Conservation (phyloP, 768 basidiomycete genomes). For the Termitomyces sp. region DNA sequence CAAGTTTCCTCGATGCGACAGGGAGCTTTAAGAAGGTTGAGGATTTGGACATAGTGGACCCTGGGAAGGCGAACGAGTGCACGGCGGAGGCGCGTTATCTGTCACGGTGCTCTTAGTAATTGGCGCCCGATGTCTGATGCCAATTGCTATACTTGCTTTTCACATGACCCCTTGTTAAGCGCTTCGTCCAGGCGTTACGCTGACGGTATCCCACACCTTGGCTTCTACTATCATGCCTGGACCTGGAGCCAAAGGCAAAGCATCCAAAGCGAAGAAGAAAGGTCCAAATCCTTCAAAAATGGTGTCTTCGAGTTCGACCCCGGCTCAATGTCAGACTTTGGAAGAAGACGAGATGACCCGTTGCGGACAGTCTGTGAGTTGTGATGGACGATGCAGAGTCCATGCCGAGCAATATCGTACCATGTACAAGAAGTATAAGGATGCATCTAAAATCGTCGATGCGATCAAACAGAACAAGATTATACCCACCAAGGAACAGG, state of each 20-base stretch:
- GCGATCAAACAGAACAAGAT: neutral
- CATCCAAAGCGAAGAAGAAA: neutral
- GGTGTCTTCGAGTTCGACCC: neutral
- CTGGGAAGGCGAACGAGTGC: conserved; percentile 47
- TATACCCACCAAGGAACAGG: neutral
- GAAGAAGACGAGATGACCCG: neutral
- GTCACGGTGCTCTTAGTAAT: too few species aligned
- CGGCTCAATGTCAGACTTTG: neutral
- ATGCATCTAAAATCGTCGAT: neutral
- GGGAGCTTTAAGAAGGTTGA: conserved; percentile 34
- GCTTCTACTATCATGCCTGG: neutral
- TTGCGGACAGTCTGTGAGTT: neutral
- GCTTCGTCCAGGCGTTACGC: neutral
- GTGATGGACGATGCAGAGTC: neutral
- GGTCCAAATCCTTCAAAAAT: neutral
- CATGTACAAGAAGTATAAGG: neutral
- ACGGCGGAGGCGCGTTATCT: conserved; percentile 51
- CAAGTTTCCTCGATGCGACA: conserved; percentile 48
- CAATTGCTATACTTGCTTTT: neutral
- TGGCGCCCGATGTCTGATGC: neutral
- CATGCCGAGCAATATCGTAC: neutral
- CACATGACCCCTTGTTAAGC: neutral
- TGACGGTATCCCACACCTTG: too few species aligned
- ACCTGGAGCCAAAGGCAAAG: neutral
- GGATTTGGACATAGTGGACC: conserved; percentile 69